A percentile compares a stretch with the other conserved stretches of the same genome.
Evolutionary conservation across 805 yeast genomes (phyloP).

Genomic region (Metschnikowia continentalis): DNA sequence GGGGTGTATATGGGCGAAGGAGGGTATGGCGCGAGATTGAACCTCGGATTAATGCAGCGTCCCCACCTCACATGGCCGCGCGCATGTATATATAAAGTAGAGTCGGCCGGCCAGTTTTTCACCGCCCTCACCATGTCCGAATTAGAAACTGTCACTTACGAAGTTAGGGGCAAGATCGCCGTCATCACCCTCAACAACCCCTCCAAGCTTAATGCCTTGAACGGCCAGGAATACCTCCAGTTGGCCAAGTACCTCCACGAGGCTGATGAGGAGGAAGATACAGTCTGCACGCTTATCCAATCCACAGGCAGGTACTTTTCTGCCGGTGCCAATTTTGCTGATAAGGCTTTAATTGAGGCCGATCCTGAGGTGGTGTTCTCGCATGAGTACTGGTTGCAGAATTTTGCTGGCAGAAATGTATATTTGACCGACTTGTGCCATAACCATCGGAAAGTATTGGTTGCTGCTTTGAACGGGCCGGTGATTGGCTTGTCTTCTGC

Average conservation of each 20-base stretch:
- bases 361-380: slow-evolving; percentile 28
- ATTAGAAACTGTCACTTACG: slow-evolving; percentile 32
- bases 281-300: slow-evolving; percentile 62
- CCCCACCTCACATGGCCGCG: slow-evolving; percentile 1
- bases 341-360: slow-evolving; percentile 26
- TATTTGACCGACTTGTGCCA: slow-evolving; percentile 63
- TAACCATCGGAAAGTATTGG: slow-evolving; percentile 66
- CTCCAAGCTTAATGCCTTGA: slow-evolving; percentile 58
- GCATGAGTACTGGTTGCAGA: slow-evolving; percentile 45
- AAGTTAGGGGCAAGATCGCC: slow-evolving; percentile 45
- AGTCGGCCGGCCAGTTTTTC: not conserved
- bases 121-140: slow-evolving; percentile 13
- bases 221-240: slow-evolving; percentile 57
- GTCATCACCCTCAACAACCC: slow-evolving; percentile 68
- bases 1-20: not conserved
- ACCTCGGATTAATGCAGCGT: not conserved
- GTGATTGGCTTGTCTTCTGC: slow-evolving; percentile 78
- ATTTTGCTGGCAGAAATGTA: slow-evolving; percentile 67
- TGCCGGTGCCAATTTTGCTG: slow-evolving; percentile 76
- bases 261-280: slow-evolving; percentile 60
- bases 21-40: not conserved
- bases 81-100: not conserved
- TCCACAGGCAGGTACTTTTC: slow-evolving; percentile 74
- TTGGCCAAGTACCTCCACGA: slow-evolving; percentile 55
- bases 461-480: slow-evolving; percentile 80